A percentile compares a stretch with the other conserved stretches of the same genome.
Evolutionary conservation across 805 yeast species (phyloP).

Genomic region (Candida maltosa): DNA sequence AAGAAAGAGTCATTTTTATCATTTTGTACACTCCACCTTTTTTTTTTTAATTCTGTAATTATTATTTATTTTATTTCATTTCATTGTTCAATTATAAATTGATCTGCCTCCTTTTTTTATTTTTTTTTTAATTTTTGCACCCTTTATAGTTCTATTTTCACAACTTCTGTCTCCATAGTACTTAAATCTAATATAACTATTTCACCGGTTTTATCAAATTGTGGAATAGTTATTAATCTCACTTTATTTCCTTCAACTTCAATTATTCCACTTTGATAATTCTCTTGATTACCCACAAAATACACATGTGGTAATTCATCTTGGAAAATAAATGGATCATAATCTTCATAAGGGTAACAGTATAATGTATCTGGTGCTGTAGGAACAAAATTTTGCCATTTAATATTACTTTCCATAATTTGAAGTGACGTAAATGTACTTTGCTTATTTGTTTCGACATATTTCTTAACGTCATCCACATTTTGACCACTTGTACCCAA

Average conservation of each 20-base stretch:
- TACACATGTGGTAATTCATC: slow-evolving; percentile 81
- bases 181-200: slow-evolving; percentile 19
- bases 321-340: slow-evolving; percentile 76
- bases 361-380: slow-evolving; percentile 95
- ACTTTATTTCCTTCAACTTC: slow-evolving; percentile 28
- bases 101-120: too few species aligned
- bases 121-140: too few species aligned
- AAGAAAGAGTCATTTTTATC: too few species aligned
- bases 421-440: slow-evolving; percentile 24
- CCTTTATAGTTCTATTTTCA: slow-evolving; percentile 29
- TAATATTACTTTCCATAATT: slow-evolving; percentile 59
- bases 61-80: not conserved
- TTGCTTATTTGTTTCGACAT: slow-evolving; percentile 30
- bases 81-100: too few species aligned
- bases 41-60: not conserved
- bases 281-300: slow-evolving; percentile 80
- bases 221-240: slow-evolving; percentile 66
- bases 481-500: slow-evolving; percentile 86
- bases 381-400: slow-evolving; percentile 87
- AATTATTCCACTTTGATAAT: slow-evolving; percentile 44
- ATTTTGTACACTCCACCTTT: not conserved
- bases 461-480: slow-evolving; percentile 71
- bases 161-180: slow-evolving; percentile 43
- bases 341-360: slow-evolving; percentile 75
- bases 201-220: slow-evolving; percentile 63